Percentiles rank a stretch among this genome's conserved stretches.
phyloP scores from a whole-genome alignment of 352 stramenopile genomes.

The Globisporangium orthogonon region DNA sequence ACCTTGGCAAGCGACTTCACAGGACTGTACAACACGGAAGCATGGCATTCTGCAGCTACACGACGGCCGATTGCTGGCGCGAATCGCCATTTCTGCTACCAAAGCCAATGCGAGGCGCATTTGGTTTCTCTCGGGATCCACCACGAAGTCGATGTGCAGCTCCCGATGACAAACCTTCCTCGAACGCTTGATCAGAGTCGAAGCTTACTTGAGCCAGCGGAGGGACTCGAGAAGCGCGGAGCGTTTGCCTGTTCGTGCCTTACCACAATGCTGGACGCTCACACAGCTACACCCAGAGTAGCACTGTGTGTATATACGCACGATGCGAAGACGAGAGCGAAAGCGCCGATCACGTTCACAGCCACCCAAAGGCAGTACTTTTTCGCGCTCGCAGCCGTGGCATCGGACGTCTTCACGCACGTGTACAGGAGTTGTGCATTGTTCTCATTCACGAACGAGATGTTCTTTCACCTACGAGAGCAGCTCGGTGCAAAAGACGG shows the following conservation, averaged over 20 bases:
- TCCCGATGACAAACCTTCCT: slow-evolving; percentile 76
- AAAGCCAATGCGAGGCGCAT: slow-evolving; percentile 29
- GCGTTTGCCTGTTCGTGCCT: slow-evolving; percentile 48
- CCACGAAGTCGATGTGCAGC: slow-evolving; percentile 25
- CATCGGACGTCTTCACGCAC: slow-evolving; percentile 34
- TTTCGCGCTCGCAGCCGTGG: slow-evolving; percentile 40
- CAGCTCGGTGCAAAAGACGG: slow-evolving; percentile 36
- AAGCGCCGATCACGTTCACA: slow-evolving; percentile 28
- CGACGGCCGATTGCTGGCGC: slow-evolving; percentile 21
- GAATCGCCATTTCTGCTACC: slow-evolving; percentile 47
- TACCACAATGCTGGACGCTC: slow-evolving; percentile 51
- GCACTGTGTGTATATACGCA: slow-evolving; percentile 61
- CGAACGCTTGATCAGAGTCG: slow-evolving; percentile 53
- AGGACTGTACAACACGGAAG: slow-evolving; percentile 32
- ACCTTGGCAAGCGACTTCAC: slow-evolving; percentile 63
- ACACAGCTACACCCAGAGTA: slow-evolving; percentile 17
- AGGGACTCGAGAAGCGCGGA: slow-evolving; percentile 52
- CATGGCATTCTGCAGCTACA: slow-evolving; percentile 39
- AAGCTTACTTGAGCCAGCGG: slow-evolving; percentile 23
- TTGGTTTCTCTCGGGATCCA: slow-evolving; percentile 42
- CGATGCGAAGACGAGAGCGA: slow-evolving; percentile 14
- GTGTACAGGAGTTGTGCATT: slow-evolving; percentile 54
- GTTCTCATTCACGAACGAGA: slow-evolving; percentile 35
- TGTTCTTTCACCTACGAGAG: slow-evolving; percentile 39
- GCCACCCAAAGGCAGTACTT: slow-evolving; percentile 50